phyloP scores from a whole-genome alignment of 805 yeast species.

The Ogataea corticis region DNA sequence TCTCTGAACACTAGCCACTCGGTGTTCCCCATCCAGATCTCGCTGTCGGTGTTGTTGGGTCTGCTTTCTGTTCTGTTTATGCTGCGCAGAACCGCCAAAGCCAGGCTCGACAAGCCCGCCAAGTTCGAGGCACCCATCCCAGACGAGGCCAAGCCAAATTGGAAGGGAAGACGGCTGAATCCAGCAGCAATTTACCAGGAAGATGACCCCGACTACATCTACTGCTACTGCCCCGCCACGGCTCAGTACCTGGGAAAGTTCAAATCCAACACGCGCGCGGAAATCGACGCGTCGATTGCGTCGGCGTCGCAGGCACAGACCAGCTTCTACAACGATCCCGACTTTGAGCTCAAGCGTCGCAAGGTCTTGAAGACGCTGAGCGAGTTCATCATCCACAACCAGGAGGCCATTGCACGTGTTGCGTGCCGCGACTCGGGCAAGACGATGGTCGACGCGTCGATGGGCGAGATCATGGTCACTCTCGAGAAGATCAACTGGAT shows the following conservation, averaged over 20 bases:
- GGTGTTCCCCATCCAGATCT: conserved; percentile 31
- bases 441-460: conserved; percentile 91
- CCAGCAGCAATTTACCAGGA: conserved; percentile 60
- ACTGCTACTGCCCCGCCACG: conserved; percentile 94
- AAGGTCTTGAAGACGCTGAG: conserved; percentile 69
- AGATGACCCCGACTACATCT: conserved; percentile 67
- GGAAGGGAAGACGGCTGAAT: conserved; percentile 84
- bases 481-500: conserved; percentile 92
- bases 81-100: conserved; percentile 25
- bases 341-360: conserved; percentile 57
- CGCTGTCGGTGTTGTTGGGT: conserved; percentile 30
- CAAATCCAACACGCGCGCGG: conserved; percentile 60
- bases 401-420: conserved; percentile 81
- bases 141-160: conserved; percentile 79
- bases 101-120: conserved; percentile 34
- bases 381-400: conserved; percentile 74
- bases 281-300: conserved; percentile 67
- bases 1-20: conserved; percentile 9
- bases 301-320: conserved; percentile 55
- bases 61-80: conserved; percentile 24
- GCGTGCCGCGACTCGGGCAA: conserved; percentile 98
- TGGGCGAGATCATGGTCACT: conserved; percentile 96
- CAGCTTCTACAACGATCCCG: conserved; percentile 51
- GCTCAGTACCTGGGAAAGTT: conserved; percentile 83
- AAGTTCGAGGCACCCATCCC: conserved; percentile 62